Evolutionary conservation across 176 grass and related monocot species (phyloP).

Genomic region (Carex scoparia): DNA sequence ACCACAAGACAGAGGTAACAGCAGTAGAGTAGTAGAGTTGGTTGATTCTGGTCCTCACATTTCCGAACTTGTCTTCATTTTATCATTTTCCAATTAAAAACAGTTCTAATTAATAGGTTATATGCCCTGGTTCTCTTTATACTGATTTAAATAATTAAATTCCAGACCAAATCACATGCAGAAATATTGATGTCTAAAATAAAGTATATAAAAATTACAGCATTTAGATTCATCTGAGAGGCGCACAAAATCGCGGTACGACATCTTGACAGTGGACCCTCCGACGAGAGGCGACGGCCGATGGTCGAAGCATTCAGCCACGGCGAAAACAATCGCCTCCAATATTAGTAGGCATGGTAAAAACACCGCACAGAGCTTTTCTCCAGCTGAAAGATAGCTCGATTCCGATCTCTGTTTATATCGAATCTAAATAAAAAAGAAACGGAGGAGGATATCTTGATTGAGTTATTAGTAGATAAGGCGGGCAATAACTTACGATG

Average conservation of each 20-base stretch:
- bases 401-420: conserved; percentile 18
- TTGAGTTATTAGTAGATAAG: not conserved
- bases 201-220: conserved; percentile 31
- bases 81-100: not conserved
- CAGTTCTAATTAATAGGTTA: not conserved
- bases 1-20: not conserved
- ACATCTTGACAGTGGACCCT: not conserved
- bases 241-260: conserved; percentile 34
- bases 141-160: not conserved
- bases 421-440: not conserved
- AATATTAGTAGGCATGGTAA: conserved; percentile 44
- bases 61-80: not conserved
- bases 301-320: conserved; percentile 50
- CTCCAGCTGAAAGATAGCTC: conserved; percentile 63
- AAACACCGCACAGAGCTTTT: conserved; percentile 49
- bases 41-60: not conserved
- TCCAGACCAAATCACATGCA: not conserved
- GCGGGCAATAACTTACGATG: not conserved
- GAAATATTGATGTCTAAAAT: not conserved
- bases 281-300: not conserved
- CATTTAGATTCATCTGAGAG: conserved; percentile 65
- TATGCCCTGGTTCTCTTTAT: not conserved
- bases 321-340: conserved; percentile 51
- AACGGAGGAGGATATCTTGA: not conserved
- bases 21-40: not conserved